Percentiles rank a stretch among this genome's conserved stretches.
Evolutionary conservation across 2,329 filamentous ascomycete genomes (phyloP).

Genomic region (Diaporthe amygdali): DNA sequence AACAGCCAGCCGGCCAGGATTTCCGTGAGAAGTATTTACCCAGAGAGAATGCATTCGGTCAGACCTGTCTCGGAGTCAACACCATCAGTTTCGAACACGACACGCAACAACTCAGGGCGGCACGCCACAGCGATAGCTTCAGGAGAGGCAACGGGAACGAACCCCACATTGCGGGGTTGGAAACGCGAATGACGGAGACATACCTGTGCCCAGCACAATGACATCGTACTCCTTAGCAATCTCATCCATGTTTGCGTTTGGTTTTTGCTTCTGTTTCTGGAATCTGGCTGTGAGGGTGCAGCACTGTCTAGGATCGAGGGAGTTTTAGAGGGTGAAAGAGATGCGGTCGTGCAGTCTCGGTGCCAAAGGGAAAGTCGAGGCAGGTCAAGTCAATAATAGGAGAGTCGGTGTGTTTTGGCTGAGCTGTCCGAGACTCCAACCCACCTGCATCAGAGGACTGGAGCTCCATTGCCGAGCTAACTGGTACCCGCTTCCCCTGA

Average conservation of each 20-base stretch:
- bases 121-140: constrained; percentile 31
- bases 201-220: constrained; percentile 96
- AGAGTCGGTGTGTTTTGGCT: constrained; percentile 23
- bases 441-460: constrained; percentile 17
- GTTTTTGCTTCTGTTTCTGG: constrained; percentile 1
- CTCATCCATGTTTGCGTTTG: constrained; percentile 79
- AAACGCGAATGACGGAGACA: constrained; percentile 39
- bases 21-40: constrained; percentile 59
- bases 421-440: constrained; percentile 20
- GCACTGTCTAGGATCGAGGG: background rate
- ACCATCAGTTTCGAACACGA: constrained; percentile 23
- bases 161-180: constrained; percentile 34
- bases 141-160: constrained; percentile 13
- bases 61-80: constrained; percentile 65
- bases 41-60: constrained; percentile 98
- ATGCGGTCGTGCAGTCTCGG: constrained; percentile 4
- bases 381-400: constrained; percentile 15
- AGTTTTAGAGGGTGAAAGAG: constrained; percentile 21
- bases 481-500: constrained; percentile 10
- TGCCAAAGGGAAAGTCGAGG: constrained; percentile 20
- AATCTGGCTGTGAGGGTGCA: constrained; percentile 28
- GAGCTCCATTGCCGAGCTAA: constrained; percentile 20
- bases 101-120: constrained; percentile 2
- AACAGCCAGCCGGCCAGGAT: background rate
- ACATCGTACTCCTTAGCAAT: constrained; percentile 99